Evolutionary conservation across 2,329 filamentous ascomycete species (phyloP).

Genomic region (Pleomassaria siparia): DNA sequence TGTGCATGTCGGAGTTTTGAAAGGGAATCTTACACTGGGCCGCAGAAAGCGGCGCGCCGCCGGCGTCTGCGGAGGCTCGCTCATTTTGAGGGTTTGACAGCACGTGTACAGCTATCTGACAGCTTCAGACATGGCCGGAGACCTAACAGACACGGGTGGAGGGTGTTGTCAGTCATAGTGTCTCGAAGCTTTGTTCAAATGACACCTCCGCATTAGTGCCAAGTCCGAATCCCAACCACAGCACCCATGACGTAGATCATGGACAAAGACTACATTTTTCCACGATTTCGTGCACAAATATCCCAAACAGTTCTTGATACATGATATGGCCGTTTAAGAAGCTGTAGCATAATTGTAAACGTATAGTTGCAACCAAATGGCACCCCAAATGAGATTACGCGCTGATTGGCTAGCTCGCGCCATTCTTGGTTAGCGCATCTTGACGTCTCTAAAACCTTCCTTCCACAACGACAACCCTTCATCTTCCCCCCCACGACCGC

Average conservation of each 20-base stretch:
- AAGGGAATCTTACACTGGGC: constrained; percentile 35
- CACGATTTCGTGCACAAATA: not conserved
- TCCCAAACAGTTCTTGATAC: not conserved
- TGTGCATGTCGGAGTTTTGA: not conserved
- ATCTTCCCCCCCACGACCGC: not conserved
- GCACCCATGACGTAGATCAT: not conserved
- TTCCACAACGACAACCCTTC: not conserved
- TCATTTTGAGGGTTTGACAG: constrained; percentile 20
- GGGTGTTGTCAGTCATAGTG: not conserved
- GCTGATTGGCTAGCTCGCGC: not conserved
- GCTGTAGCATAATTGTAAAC: not conserved
- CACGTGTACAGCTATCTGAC: not conserved
- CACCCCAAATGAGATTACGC: not conserved
- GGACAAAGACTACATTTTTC: not conserved
- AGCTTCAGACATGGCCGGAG: not conserved
- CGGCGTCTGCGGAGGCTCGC: constrained; percentile 31
- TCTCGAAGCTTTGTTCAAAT: not conserved
- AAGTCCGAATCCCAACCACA: not conserved
- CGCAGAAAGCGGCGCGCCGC: constrained; percentile 40
- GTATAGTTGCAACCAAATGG: not conserved
- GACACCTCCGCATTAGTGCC: not conserved
- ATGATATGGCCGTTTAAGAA: not conserved
- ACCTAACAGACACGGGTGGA: not conserved
- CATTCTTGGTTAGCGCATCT: not conserved
- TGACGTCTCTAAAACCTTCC: not conserved